Base-by-base conservation (phyloP, 176 grass and related monocot species). In the Rhynchospora breviuscula region DNA sequence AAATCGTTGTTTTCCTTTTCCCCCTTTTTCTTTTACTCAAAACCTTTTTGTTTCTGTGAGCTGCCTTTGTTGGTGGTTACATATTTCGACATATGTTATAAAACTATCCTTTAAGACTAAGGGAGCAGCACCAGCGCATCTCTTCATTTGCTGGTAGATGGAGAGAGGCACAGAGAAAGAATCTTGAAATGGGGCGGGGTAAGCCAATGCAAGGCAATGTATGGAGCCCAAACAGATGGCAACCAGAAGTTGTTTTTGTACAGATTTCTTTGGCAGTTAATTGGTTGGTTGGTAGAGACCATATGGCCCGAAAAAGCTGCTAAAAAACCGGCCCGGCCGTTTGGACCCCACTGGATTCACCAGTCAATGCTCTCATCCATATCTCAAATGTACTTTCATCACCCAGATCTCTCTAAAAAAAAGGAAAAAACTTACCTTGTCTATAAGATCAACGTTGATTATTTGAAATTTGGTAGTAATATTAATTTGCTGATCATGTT, bases 181-280 rank as follows among this genome's bases (percentile, higher is more conserved):
- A 70, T 70, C 67, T 46, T 48, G 43, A 66, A 22, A 59, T 81
- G 79, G 79, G 79, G 62, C 59, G 21, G 10, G 35, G 5, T 40
- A 40, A 40, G 35, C 35, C 35, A 40, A 40, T 5, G 54, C 14
- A 22, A 52, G 23, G 61, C 59, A 44, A 74, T 15, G 70, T 45
- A 63, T 26, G 70, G 70, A 63, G 59, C 79, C 54, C 79, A 66
- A 81, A 82, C 80, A 54, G 40, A 82, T 82, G 80, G 61, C 59
- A 82, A 82, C 80, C 40, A 59, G 14, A 54, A 31, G 3, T 67
- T 59, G 59, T 70, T 70, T 46, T 49, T 82, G 45, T 82, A 66
- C 59, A 52, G 40, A 82, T 66, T 82, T 82, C 62, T 67, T 44
- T 19, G 59, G 43, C 67, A 6, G 45, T 82, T n/a, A n/a, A n/a